These are phyloP conservation scores for Tetramitus jugosus DNA, from an alignment of 208 protist genomes.

Conservation along the genomic window DNA sequence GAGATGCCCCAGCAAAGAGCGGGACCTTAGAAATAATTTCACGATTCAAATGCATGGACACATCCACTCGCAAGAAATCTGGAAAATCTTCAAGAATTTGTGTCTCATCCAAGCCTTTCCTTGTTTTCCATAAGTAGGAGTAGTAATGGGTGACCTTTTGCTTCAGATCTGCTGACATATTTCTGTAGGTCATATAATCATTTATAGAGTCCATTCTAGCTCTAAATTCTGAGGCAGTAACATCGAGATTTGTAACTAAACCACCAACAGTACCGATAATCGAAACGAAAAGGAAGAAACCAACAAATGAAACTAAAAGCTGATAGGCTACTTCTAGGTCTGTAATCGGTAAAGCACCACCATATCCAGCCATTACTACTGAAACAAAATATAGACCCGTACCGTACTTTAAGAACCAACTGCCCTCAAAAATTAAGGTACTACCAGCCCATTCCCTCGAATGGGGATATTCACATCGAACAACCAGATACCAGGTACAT, in stretches of 20 bases:
- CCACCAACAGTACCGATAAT: background rate
- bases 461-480: background rate
- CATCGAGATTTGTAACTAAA: background rate
- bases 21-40: constrained; percentile 36
- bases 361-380: background rate
- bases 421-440: background rate
- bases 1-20: constrained; percentile 1
- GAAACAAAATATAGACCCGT: background rate
- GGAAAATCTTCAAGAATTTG: constrained; percentile 35
- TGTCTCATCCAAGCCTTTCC: constrained; percentile 40
- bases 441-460: background rate
- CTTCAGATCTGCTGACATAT: constrained; percentile 30
- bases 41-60: constrained; percentile 34
- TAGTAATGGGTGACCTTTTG: constrained; percentile 37
- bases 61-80: constrained; percentile 35
- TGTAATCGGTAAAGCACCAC: background rate
- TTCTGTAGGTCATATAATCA: constrained; percentile 40
- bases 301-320: background rate
- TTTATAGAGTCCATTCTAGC: background rate
- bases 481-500: background rate
- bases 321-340: background rate
- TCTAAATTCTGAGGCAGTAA: background rate
- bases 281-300: background rate
- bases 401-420: background rate
- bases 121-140: constrained; percentile 39